These are phyloP conservation scores for Jamesozyma spencerorum DNA, from an alignment of 805 yeast genomes.

Conservation along the genomic window DNA sequence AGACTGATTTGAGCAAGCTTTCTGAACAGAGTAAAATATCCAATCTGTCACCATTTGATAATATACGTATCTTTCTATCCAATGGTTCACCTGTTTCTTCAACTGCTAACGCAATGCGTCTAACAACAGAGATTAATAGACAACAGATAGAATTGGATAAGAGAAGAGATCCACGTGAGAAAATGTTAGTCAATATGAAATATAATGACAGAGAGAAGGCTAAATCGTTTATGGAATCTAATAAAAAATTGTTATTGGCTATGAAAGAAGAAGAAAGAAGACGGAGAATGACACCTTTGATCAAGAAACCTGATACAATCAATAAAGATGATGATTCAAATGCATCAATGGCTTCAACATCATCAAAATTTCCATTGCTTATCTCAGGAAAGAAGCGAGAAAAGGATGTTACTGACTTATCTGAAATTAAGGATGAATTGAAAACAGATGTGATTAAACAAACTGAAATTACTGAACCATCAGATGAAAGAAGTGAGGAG, in stretches of 20 bases:
- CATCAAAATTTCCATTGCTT: neutral
- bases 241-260: slow-evolving; percentile 25
- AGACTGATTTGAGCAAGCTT: no score
- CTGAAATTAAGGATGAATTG: neutral
- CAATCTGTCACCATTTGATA: neutral
- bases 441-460: neutral
- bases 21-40: neutral
- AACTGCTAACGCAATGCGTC: slow-evolving; percentile 1
- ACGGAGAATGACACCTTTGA: slow-evolving; percentile 22
- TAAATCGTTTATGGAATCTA: slow-evolving; percentile 28
- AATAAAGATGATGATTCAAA: neutral
- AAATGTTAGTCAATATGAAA: slow-evolving; percentile 29
- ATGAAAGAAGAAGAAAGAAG: slow-evolving; percentile 28
- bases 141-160: slow-evolving; percentile 26
- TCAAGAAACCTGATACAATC: slow-evolving; percentile 6
- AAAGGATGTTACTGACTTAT: neutral
- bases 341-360: neutral
- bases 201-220: slow-evolving; percentile 29
- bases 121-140: slow-evolving; percentile 7
- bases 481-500: no score
- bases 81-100: neutral
- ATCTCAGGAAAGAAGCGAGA: neutral
- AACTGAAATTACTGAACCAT: no score
- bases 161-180: slow-evolving; percentile 26
- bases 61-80: neutral